Evolutionary conservation across 2,329 filamentous ascomycete genomes (phyloP), one percentile per base, ranked within the genome.

Genomic region (Trichoderma koningiopsis): DNA sequence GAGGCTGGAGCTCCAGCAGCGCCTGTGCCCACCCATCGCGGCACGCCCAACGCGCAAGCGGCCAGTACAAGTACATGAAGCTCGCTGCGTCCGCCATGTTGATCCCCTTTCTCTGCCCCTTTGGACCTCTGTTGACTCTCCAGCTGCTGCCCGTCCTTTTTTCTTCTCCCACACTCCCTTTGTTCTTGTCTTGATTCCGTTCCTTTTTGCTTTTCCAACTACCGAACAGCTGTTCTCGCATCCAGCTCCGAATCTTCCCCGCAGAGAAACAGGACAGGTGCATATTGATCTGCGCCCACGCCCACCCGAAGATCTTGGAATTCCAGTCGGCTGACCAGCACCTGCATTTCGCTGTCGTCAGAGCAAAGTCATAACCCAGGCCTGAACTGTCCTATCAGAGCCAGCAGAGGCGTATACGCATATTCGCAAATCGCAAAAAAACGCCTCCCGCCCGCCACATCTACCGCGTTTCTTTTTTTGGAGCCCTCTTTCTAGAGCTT

Each of bases 361-460:
- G 35, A 59, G 59, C 52, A 62, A 47, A 63, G 66, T 59, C 64
- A 67, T 58, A 29, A 29, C 35, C 56, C 29, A 57, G 59, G 49
- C 47, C 40, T 10, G 33, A 14, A 13, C 33, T 35, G 19, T 8
- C 40, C 40, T 43, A 52, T 24, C 53, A 40, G 47, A 67, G 31
- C 27, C 53, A 4, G 60, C 55, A 55, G 55, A 63, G 33, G 14
- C 43, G 55, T 40, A 40, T 52, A 40, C 43, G 43, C 59, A 62
- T 27, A 49, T 27, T 24, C 47, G 47, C 47, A 49, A 52, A 27
- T 14, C 16, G 40, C 58, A 47, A 24, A 53, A 4, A 31, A 29
- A 55, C 68, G 68, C 68, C 68, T 64, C 68, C 68, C 68, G 68
- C 47, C 68, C 64, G 68, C 68, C 68, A 69, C 68, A 57, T 47